phyloP scores from a whole-genome alignment of 345 rosid genomes.

The Punica granatum region DNA sequence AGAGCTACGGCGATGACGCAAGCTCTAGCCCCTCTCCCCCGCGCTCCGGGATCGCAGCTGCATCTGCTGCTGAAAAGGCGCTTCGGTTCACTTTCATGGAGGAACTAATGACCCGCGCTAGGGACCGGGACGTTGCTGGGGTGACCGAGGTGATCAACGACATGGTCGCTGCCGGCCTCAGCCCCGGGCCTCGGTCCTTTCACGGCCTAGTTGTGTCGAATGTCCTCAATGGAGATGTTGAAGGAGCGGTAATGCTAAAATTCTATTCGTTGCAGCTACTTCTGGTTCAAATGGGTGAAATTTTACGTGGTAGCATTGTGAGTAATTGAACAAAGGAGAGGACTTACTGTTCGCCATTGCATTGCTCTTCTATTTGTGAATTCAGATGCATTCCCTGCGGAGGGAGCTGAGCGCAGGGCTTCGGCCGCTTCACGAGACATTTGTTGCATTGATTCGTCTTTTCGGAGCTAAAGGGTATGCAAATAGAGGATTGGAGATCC shows the following conservation, averaged over 20 bases:
- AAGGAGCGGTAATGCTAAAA: constrained; percentile 66
- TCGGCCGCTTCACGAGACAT: constrained; percentile 79
- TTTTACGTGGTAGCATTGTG: background rate
- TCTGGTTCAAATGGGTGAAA: background rate
- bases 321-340: background rate
- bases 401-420: constrained; percentile 78
- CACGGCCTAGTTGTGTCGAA: constrained; percentile 83
- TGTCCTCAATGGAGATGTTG: constrained; percentile 55
- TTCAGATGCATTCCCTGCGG: constrained; percentile 81
- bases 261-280: background rate
- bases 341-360: background rate
- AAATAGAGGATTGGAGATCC: constrained; percentile 62
- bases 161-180: constrained; percentile 91
- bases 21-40: constrained; percentile 18
- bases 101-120: constrained; percentile 76
- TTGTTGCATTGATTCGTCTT: constrained; percentile 56
- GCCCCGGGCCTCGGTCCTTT: constrained; percentile 88
- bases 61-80: constrained; percentile 59
- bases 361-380: constrained; percentile 1
- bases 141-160: constrained; percentile 80
- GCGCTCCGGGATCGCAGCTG: constrained; percentile 4
- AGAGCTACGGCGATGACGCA: constrained; percentile 10
- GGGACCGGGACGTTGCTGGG: constrained; percentile 55
- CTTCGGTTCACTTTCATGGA: constrained; percentile 89
- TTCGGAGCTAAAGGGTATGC: constrained; percentile 70